These are phyloP conservation scores for Pythium myriotylum DNA, from an alignment of 352 stramenopile genomes.

Conservation along the genomic window DNA sequence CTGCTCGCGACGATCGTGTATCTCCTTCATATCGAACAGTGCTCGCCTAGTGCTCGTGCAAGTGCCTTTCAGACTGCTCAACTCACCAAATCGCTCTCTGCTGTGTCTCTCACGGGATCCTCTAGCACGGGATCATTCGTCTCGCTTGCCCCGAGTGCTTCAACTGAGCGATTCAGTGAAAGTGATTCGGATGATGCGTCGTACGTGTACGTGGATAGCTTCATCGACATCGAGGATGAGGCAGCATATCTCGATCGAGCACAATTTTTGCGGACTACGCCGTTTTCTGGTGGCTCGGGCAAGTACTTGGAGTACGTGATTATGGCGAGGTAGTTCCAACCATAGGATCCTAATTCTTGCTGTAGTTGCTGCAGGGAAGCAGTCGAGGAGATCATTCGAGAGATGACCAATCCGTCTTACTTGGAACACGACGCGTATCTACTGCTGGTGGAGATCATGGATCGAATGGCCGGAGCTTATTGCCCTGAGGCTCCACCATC, in stretches of 20 bases:
- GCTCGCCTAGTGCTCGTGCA: conserved; percentile 2
- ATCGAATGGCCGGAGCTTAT: conserved; percentile 73
- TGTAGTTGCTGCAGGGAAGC: conserved; percentile 56
- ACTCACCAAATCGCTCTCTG: conserved; percentile 15
- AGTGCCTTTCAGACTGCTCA: conserved; percentile 9
- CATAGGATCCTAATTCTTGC: background rate
- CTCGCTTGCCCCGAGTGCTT: conserved; percentile 19
- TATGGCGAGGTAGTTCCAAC: background rate
- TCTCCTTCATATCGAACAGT: conserved; percentile 71
- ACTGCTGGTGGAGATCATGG: conserved; percentile 71
- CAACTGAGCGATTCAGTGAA: conserved; percentile 33
- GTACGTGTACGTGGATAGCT: conserved; percentile 76
- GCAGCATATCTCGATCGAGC: conserved; percentile 32
- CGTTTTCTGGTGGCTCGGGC: conserved; percentile 43
- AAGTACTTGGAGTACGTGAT: conserved; percentile 58
- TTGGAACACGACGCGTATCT: conserved; percentile 74
- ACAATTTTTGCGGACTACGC: conserved; percentile 41
- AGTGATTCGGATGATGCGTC: conserved; percentile 58
- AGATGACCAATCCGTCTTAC: conserved; percentile 47
- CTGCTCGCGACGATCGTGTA: conserved; percentile 76
- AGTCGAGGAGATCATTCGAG: conserved; percentile 49
- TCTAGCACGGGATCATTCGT: conserved; percentile 24
- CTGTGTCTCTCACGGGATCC: conserved; percentile 14
- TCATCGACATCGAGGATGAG: conserved; percentile 54
- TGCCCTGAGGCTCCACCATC: conserved; percentile 38